Percentiles rank a stretch among this genome's conserved stretches.
Evolutionary conservation across 129 eudicot species (phyloP).

Genomic region (Arctium lappa): DNA sequence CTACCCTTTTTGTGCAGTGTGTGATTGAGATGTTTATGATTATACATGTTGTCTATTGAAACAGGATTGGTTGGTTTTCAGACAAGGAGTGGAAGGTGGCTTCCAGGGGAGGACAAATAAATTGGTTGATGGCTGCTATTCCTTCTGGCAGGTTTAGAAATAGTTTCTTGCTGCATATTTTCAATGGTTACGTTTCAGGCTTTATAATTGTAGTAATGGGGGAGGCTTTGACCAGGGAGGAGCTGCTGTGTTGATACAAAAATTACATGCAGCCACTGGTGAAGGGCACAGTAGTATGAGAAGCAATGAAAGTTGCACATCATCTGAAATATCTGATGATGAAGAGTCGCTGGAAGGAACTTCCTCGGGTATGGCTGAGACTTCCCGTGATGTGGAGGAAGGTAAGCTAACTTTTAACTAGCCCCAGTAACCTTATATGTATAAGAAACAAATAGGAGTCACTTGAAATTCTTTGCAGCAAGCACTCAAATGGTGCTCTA

Average conservation of each 20-base stretch:
- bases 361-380: constrained; percentile 23
- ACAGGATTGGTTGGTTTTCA: constrained; percentile 91
- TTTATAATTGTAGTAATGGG: background rate
- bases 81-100: constrained; percentile 97
- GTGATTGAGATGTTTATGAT: background rate
- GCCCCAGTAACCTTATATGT: background rate
- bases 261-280: constrained; percentile 32
- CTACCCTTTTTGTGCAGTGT: background rate
- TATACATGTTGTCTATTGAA: constrained; percentile 6
- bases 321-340: constrained; percentile 43
- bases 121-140: constrained; percentile 96
- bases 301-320: constrained; percentile 34
- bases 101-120: constrained; percentile 97
- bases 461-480: background rate
- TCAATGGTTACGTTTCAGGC: background rate
- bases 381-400: constrained; percentile 30
- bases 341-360: constrained; percentile 28
- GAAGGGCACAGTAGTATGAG: constrained; percentile 21
- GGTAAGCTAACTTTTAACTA: constrained; percentile 29
- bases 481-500: background rate
- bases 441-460: background rate
- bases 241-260: constrained; percentile 65
- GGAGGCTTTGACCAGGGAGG: constrained; percentile 66
- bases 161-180: background rate
- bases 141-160: constrained; percentile 92